Percentiles rank a stretch among this genome's conserved stretches.
These are phyloP conservation scores for Rhododendron ferrugineum DNA, from an alignment of 148 eudicot species.

Conservation along the genomic window DNA sequence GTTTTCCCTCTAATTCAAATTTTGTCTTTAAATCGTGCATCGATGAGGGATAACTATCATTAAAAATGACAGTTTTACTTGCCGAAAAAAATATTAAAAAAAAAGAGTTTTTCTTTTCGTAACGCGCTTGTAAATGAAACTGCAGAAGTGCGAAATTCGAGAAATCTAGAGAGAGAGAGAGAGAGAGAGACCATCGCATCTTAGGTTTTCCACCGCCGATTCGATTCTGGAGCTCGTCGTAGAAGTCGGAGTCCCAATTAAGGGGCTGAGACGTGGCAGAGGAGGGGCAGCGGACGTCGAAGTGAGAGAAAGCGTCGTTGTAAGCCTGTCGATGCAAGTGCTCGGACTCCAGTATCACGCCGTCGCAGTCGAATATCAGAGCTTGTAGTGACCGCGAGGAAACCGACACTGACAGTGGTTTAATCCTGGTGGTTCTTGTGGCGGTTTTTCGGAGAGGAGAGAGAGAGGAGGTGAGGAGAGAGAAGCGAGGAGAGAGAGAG, in stretches of 20 bases:
- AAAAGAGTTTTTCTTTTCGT: too few relatives aligned
- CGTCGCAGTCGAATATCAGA: slow-evolving; percentile 92
- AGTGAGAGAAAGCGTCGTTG: slow-evolving; percentile 76
- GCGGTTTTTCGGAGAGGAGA: slow-evolving; percentile 16
- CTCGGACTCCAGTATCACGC: slow-evolving; percentile 91
- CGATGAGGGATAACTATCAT: neutral
- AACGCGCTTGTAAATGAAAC: too few relatives aligned
- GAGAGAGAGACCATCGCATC: slow-evolving; percentile 68
- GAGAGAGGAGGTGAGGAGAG: slow-evolving; percentile 17
- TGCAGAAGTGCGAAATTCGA: neutral
- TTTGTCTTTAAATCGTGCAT: neutral
- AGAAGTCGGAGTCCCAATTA: slow-evolving; percentile 65
- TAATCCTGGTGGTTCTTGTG: neutral
- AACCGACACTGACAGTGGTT: slow-evolving; percentile 26
- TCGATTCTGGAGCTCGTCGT: slow-evolving; percentile 82
- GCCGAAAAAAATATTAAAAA: too few relatives aligned
- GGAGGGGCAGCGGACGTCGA: slow-evolving; percentile 64
- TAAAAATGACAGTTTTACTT: neutral
- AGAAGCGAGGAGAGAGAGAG: slow-evolving; percentile 18
- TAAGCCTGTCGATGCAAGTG: slow-evolving; percentile 93
- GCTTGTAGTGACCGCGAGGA: slow-evolving; percentile 44
- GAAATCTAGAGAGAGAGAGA: neutral
- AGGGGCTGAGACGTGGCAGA: slow-evolving; percentile 40
- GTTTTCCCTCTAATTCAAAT: neutral
- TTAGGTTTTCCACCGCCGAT: slow-evolving; percentile 97